Conservation (phyloP, 2,329 filamentous ascomycete species). For the Paraphaeosphaeria minitans region DNA sequence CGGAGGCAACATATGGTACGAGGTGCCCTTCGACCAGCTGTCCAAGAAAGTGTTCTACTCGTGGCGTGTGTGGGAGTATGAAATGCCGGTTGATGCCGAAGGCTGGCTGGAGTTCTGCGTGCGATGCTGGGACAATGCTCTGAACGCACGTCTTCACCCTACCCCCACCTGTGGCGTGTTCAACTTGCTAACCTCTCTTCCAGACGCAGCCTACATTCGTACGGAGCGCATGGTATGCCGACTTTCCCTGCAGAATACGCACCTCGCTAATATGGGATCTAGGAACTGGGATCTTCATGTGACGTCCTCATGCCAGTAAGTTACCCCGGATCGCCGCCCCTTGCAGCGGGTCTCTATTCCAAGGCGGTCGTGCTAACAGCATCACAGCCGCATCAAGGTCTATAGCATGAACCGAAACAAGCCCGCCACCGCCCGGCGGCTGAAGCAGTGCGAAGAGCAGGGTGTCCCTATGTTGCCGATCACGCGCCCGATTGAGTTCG, state of each 20-base stretch:
- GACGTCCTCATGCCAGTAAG: conserved; percentile 63
- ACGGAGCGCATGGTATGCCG: conserved; percentile 48
- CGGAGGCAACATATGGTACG: conserved; percentile 69
- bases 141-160: conserved; percentile 41
- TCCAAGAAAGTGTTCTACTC: conserved; percentile 66
- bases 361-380: conserved; percentile 16
- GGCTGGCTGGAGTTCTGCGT: conserved; percentile 55
- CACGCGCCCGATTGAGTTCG: conserved; percentile 59
- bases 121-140: conserved; percentile 52
- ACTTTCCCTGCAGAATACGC: conserved; percentile 5
- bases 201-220: conserved; percentile 52
- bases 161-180: conserved; percentile 29
- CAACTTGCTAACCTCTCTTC: conserved; percentile 20
- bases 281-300: conserved; percentile 72
- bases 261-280: conserved; percentile 24
- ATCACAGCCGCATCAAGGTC: conserved; percentile 50
- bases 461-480: conserved; percentile 58
- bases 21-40: conserved; percentile 64
- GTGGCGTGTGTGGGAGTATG: conserved; percentile 68
- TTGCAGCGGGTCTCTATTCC: not conserved
- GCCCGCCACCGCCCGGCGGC: conserved; percentile 54
- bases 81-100: conserved; percentile 62
- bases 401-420: conserved; percentile 66
- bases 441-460: conserved; percentile 58
- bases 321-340: not conserved